Evolutionary conservation across 768 basidiomycete species (phyloP).

Genomic region (Tephrocybe sp.): DNA sequence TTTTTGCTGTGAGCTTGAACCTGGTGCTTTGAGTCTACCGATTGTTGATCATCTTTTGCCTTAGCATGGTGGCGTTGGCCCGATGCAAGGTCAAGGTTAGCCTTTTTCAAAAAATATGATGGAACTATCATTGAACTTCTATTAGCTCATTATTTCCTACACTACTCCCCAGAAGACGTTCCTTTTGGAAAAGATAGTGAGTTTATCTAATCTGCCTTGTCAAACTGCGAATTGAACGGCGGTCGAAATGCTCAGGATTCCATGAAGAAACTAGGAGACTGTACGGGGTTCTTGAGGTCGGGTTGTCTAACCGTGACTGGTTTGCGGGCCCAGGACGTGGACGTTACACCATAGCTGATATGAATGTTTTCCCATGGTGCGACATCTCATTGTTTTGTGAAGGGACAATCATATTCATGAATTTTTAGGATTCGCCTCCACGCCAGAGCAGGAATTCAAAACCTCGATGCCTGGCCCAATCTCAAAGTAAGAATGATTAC

Average conservation of each 20-base stretch:
- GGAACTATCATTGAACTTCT: background rate
- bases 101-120: background rate
- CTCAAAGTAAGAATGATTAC: constrained; percentile 13
- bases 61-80: constrained; percentile 79
- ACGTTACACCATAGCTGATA: constrained; percentile 68
- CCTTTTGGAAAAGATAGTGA: constrained; percentile 66
- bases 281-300: constrained; percentile 75
- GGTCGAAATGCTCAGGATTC: constrained; percentile 49
- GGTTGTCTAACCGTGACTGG: constrained; percentile 69
- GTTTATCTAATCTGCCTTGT: background rate
- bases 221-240: background rate
- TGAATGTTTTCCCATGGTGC: constrained; percentile 67
- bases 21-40: background rate
- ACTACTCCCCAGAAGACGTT: constrained; percentile 61
- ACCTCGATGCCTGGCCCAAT: constrained; percentile 18
- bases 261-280: constrained; percentile 78
- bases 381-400: background rate
- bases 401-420: background rate
- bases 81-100: constrained; percentile 76
- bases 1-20: constrained; percentile 57
- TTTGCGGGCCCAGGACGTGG: constrained; percentile 76
- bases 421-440: constrained; percentile 52
- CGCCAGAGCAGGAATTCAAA: constrained; percentile 30
- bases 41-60: background rate
- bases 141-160: constrained; percentile 64